Base-by-base conservation (phyloP, 208 protist genomes). In the Acanthamoeba royreba region DNA sequence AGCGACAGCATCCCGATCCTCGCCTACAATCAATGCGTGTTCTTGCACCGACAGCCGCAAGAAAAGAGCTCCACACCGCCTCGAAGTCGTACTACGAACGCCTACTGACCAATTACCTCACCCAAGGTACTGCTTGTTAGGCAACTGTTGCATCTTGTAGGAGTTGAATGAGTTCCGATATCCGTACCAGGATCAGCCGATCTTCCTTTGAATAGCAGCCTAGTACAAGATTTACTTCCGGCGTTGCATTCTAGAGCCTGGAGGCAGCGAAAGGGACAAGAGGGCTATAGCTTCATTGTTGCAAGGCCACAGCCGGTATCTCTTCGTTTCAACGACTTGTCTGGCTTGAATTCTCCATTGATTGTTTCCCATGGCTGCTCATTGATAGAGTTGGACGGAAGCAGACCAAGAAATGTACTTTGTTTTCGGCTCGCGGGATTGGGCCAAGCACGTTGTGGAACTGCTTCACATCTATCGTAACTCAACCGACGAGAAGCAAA, bases 51-150 rank as follows among this genome's bases (percentile, higher is more conserved):
- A 28, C 53, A 5, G 53, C 53, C 28, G 69, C 85, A 1, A 17
- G 85, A 22, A 91, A 72, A 42, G 85, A 91, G 28, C 33, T 91
- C 25, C 38, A 72, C n/a, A 13, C 7, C 5, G 28, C 46, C n/a
- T 43, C 43, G 28, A 61, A 91, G 58, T 25, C 7, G 7, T 74
- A 91, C 28, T 91, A 91, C 53, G 28, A 91, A 15, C 15, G 33
- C 43, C 58, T 91, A 2, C 85, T 91, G 52, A 42, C 33, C 19
- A 72, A 72, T 9, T 53, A 91, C 43, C 85, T 91, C 38, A 72
- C 85, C n/a, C 85, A 91, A 42, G 85, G 85, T 46, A 87, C 19
- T 19, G n/a, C n/a, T n/a, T n/a, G n/a, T n/a, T n/a, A n/a, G n/a
- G n/a, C n/a, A n/a, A n/a, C n/a, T n/a, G n/a, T n/a, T n/a, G n/a